Evolutionary conservation across 2,329 filamentous ascomycete genomes (phyloP).

Genomic region (Colletotrichum melonis): DNA sequence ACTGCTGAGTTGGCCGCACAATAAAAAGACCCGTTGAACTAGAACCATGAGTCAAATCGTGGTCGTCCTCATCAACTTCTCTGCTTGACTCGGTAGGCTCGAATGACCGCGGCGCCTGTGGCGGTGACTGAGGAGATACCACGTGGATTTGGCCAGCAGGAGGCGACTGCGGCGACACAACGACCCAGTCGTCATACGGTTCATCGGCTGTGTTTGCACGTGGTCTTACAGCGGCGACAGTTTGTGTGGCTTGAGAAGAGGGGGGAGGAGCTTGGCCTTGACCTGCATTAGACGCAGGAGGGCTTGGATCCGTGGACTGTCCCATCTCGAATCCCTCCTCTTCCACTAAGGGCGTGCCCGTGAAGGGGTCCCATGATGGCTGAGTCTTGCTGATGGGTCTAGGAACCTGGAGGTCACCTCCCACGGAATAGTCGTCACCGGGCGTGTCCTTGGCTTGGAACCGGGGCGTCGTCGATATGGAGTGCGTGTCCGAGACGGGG

Average conservation of each 20-base stretch:
- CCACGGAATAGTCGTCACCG: conserved; percentile 33
- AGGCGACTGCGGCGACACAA: conserved; percentile 43
- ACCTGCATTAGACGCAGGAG: background rate
- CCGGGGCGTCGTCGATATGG: conserved; percentile 35
- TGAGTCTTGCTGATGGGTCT: conserved; percentile 49
- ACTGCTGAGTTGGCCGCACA: background rate
- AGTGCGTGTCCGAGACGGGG: conserved; percentile 45
- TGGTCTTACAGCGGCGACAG: background rate
- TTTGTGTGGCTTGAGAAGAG: conserved; percentile 1
- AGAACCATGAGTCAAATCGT: background rate
- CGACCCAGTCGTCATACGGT: conserved; percentile 46
- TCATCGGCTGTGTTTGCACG: conserved; percentile 33
- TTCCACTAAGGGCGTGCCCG: conserved; percentile 49
- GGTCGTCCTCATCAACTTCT: background rate
- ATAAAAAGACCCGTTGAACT: background rate
- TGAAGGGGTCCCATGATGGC: conserved; percentile 48
- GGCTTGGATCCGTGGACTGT: conserved; percentile 36
- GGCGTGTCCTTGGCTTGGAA: conserved; percentile 10
- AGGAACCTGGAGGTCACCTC: conserved; percentile 37
- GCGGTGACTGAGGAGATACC: conserved; percentile 37
- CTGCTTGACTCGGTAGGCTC: conserved; percentile 12
- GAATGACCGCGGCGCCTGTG: background rate
- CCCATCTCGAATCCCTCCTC: conserved; percentile 47
- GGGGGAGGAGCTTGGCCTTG: background rate
- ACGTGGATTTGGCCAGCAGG: conserved; percentile 39